Conservation (phyloP, 257 asterid genomes). For the Solanum gracilifrons region DNA sequence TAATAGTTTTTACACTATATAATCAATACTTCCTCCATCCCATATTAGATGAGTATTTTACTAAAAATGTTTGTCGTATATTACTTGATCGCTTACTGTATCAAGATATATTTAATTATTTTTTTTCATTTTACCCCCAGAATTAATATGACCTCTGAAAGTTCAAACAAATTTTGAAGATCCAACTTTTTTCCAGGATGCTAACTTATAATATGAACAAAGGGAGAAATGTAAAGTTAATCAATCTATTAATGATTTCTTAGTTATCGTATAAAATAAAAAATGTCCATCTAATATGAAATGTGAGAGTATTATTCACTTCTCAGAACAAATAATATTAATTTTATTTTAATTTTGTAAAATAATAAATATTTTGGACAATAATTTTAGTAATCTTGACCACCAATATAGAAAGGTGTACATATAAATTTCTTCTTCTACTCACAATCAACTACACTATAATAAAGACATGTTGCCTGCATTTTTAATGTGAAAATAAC, state of each 20-base stretch:
- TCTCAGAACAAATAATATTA: neutral
- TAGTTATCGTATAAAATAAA: too few species aligned
- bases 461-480: neutral
- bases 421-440: neutral
- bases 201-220: too few species aligned
- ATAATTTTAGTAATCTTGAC: neutral
- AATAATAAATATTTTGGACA: neutral
- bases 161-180: neutral
- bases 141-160: neutral
- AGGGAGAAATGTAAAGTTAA: too few species aligned
- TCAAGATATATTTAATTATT: neutral
- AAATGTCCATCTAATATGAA: too few species aligned
- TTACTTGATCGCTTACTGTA: neutral
- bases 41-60: too few species aligned
- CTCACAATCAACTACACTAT: neutral
- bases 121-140: neutral
- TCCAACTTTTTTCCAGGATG: too few species aligned
- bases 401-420: neutral
- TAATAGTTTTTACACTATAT: neutral
- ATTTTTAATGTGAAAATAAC: neutral
- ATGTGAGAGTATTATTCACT: neutral
- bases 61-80: too few species aligned
- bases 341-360: neutral
- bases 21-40: too few species aligned
- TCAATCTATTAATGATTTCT: too few species aligned